Evolutionary conservation across 805 yeast genomes (phyloP).

Genomic region (Sugiyamaella lignohabitans): DNA sequence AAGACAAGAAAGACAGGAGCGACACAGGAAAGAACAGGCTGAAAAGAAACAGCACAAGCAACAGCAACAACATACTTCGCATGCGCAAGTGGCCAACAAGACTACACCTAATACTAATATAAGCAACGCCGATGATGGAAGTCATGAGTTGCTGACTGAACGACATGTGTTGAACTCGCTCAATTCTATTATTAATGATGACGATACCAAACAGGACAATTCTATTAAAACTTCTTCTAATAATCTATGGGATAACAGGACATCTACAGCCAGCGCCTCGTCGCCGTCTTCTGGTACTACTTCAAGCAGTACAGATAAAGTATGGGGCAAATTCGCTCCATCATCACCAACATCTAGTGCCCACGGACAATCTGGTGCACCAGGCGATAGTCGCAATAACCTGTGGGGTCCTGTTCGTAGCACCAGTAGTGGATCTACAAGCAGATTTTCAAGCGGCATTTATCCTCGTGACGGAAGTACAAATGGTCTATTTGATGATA

Average conservation of each 20-base stretch:
- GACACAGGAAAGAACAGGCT: conserved; percentile 4
- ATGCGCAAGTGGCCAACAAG: not conserved
- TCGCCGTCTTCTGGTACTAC: no score
- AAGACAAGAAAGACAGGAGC: conserved; percentile 5
- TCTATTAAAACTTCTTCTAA: not conserved
- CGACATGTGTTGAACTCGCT: conserved; percentile 8
- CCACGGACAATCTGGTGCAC: conserved; percentile 1
- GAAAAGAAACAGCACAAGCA: conserved; percentile 1
- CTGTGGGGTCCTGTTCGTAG: conserved; percentile 7
- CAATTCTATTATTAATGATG: conserved; percentile 13
- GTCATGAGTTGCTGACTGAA: not conserved
- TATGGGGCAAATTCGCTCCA: not conserved
- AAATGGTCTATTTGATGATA: conserved; percentile 4
- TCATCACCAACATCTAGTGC: not conserved
- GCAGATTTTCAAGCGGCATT: conserved; percentile 6
- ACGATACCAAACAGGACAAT: conserved; percentile 4
- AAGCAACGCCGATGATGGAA: not conserved
- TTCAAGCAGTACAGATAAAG: not conserved
- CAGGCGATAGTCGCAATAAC: not conserved
- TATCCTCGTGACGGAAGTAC: conserved; percentile 2
- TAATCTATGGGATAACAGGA: not conserved
- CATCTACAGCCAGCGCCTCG: no score
- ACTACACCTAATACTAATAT: not conserved
- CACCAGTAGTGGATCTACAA: conserved; percentile 4
- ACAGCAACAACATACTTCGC: not conserved